Base-by-base conservation (phyloP, 352 stramenopile genomes). In the Pythium biforme region DNA sequence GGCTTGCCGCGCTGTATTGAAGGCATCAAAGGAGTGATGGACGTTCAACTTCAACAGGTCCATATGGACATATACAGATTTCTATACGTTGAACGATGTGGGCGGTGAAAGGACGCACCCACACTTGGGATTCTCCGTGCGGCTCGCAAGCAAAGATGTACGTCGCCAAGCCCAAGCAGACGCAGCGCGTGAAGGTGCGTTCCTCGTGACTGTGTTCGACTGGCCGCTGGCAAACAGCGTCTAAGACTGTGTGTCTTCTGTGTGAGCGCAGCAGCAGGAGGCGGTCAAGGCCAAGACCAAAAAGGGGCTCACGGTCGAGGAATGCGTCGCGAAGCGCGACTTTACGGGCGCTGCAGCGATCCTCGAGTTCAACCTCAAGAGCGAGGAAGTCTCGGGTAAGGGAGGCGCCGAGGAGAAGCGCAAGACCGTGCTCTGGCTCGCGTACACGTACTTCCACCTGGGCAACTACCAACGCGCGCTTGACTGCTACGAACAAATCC, bases 391-490 rank as follows among this genome's bases (percentile, higher is more conserved):
- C 19, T 43, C 37, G 19, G 53, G 40, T 23, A 66, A 58, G 20
- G 19, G 47, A 23, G 48, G 31, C 14, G 41, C 27, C 26, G 64
- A 70, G 6, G 81, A 90, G 56, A 87, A 83, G 67, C 71, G 77
- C 55, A 86, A 83, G 74, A 88, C 76, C 39, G 69, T 98, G 27
- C 62, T 98, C 54, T 99, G 96, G 96, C 83, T 98, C 15, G 96
- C 83, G 1, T 99, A 99, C 76, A 96, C 90, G 52, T 92, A 92
- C 19, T 98, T 97, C 59, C 95, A 98, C 67, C 57, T 98, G 25
- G 94, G 93, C 34, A 92, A 98, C 66, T 98, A 98, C 77, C 83
- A 98, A 70, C 79, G 88, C 27, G 80, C 96, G 17, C 79, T 98
- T 50, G 94, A 98, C 55, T 80, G 82, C 29, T 98, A 98, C 68